Evolutionary conservation across 768 basidiomycete genomes (phyloP).

Genomic region (Panellus pusillus): DNA sequence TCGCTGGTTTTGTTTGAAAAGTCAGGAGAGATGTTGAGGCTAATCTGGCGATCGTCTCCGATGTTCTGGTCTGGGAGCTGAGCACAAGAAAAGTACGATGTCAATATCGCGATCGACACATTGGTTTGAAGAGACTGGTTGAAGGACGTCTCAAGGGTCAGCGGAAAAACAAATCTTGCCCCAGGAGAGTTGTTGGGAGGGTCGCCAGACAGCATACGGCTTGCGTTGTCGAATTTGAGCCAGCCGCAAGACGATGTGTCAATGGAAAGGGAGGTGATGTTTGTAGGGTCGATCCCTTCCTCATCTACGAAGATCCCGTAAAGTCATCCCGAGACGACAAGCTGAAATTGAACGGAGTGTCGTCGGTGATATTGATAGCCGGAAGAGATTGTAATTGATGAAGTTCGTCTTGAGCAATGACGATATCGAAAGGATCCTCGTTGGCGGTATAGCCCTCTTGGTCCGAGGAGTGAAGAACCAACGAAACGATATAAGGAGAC

Average conservation of each 20-base stretch:
- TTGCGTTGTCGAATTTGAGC: conserved; percentile 59
- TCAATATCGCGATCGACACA: conserved; percentile 63
- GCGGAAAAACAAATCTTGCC: conserved; percentile 45
- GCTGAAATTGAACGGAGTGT: conserved; percentile 50
- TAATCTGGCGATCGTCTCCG: conserved; percentile 48
- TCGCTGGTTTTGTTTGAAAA: conserved; percentile 50
- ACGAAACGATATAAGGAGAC: conserved; percentile 43
- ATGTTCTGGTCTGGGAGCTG: conserved; percentile 57
- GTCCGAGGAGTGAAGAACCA: conserved; percentile 71
- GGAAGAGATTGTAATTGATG: conserved; percentile 49
- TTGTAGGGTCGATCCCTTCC: conserved; percentile 50
- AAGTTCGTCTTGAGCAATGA: conserved; percentile 70
- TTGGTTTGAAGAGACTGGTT: conserved; percentile 68
- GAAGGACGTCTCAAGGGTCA: conserved; percentile 60
- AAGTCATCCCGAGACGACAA: conserved; percentile 59
- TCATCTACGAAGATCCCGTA: conserved; percentile 65
- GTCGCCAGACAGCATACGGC: conserved; percentile 61
- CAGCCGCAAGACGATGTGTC: conserved; percentile 61
- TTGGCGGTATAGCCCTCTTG: conserved; percentile 68
- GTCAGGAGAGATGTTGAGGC: conserved; percentile 55
- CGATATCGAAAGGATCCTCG: conserved; percentile 59
- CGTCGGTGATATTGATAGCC: conserved; percentile 70
- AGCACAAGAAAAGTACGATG: conserved; percentile 68
- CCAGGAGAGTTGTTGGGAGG: conserved; percentile 47
- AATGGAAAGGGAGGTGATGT: conserved; percentile 58